Evolutionary conservation across 352 stramenopile genomes (phyloP), one percentile per base, ranked within the genome.

Genomic region (Pythium myriotylum): DNA sequence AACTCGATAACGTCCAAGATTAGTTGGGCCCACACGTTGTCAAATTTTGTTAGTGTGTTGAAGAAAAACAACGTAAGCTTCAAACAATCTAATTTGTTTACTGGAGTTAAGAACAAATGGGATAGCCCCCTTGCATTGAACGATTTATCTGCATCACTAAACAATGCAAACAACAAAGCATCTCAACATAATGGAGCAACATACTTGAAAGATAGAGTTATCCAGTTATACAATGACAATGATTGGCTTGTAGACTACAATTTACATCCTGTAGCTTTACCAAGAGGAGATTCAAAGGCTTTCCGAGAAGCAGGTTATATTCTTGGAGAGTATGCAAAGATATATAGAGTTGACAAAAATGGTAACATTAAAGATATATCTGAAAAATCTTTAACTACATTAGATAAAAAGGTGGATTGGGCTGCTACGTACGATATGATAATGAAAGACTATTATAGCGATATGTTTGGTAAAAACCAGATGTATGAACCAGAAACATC

Each of bases 131-230:
- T 54, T 37, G 47, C 47, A 39, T 54, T 54, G 47, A 54, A 54
- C 47, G 47, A 54, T 54, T 54, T 54, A 40, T 54, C 47, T 22
- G 27, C 16, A 54, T 54, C 47, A 54, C 47, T 54, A 24, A 54
- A 54, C 47, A 54, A 54, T 54, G 47, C 47, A 40, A 54, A 54
- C 47, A 54, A 54, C 47, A 54, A 54, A 54, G 47, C 47, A 54
- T 54, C 47, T 54, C 47, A 54, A 54, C 47, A 54, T 54, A 54
- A 54, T 54, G 22, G 22, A 22, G 47, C 47, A 40, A 54, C 47
- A 54, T 54, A 54, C 47, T 54, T 54, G 47, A 54, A 54, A 54
- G 47, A 54, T 40, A 54, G 47, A 54, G 47, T 54, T 54, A 54
- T 54, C 47, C 47, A 54, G 47, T 54, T 54, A 54, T 54, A 43